Conservation (phyloP, 495 filamentous ascomycete species). For the Aspergillus affinis region DNA sequence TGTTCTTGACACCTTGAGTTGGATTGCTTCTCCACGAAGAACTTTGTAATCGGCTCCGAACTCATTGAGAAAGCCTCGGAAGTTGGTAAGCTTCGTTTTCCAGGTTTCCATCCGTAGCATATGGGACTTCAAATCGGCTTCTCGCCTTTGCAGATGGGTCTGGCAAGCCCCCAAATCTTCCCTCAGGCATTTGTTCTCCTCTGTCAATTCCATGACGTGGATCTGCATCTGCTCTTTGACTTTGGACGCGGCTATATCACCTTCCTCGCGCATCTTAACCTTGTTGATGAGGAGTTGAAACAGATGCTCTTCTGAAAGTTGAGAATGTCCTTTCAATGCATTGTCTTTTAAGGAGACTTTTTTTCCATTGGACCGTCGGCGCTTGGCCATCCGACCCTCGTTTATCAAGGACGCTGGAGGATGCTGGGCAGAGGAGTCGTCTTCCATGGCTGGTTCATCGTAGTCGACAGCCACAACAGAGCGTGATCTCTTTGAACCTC, state of each 20-base stretch:
- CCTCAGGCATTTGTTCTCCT: constrained; percentile 31
- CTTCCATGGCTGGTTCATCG: not conserved
- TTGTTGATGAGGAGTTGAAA: constrained; percentile 39
- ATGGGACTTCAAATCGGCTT: constrained; percentile 18
- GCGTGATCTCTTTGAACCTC: constrained; percentile 1
- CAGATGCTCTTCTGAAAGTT: constrained; percentile 34
- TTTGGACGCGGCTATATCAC: constrained; percentile 23
- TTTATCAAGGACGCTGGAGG: constrained; percentile 4
- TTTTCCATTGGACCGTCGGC: constrained; percentile 17
- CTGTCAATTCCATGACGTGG: constrained; percentile 21
- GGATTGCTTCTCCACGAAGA: constrained; percentile 29
- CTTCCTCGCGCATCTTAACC: constrained; percentile 38
- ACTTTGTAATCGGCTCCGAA: constrained; percentile 33
- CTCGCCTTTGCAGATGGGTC: constrained; percentile 20
- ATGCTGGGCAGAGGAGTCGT: not conserved
- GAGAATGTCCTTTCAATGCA: not conserved
- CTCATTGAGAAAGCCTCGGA: constrained; percentile 37
- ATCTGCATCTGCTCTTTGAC: constrained; percentile 29
- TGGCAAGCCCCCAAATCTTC: constrained; percentile 14
- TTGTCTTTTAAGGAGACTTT: not conserved
- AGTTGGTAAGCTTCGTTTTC: constrained; percentile 33
- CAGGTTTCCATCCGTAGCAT: constrained; percentile 30
- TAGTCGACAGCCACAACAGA: not conserved
- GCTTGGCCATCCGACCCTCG: constrained; percentile 18
- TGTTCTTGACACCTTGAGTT: constrained; percentile 20